Percentiles rank a stretch among this genome's conserved stretches.
Conservation (phyloP, 441 rosid genomes). For the Populus hybrid region DNA sequence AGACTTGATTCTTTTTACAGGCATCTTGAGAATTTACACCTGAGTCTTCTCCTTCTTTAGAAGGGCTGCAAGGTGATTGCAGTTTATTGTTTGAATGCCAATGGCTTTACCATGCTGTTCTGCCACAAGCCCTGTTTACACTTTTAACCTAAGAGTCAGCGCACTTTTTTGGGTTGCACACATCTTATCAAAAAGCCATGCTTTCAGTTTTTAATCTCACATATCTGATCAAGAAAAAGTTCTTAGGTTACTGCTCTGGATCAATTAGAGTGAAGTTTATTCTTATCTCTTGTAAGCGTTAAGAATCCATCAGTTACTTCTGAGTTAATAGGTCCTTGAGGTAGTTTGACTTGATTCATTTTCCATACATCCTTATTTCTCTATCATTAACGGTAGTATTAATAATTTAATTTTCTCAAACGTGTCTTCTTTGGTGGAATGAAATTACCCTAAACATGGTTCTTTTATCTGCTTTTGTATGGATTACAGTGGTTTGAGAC, state of each 20-base stretch:
- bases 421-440: not conserved
- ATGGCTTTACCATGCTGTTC: not conserved
- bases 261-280: not conserved
- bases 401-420: not conserved
- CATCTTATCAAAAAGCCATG: not conserved
- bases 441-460: constrained; percentile 7
- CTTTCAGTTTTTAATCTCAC: no score
- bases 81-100: not conserved
- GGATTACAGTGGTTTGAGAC: constrained; percentile 79
- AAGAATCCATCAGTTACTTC: not conserved
- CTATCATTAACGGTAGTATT: not conserved
- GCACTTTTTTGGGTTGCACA: not conserved
- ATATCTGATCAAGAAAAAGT: no score
- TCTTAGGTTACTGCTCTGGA: not conserved
- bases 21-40: not conserved
- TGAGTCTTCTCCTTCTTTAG: not conserved
- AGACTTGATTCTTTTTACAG: not conserved
- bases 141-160: not conserved
- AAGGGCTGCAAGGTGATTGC: not conserved
- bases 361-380: not conserved
- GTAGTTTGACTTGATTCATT: not conserved
- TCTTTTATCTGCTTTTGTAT: constrained; percentile 13
- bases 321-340: not conserved
- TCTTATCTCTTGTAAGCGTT: not conserved
- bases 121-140: not conserved